Evolutionary conservation across 306 rosid genomes (phyloP).

Genomic region (Corylus avellana): DNA sequence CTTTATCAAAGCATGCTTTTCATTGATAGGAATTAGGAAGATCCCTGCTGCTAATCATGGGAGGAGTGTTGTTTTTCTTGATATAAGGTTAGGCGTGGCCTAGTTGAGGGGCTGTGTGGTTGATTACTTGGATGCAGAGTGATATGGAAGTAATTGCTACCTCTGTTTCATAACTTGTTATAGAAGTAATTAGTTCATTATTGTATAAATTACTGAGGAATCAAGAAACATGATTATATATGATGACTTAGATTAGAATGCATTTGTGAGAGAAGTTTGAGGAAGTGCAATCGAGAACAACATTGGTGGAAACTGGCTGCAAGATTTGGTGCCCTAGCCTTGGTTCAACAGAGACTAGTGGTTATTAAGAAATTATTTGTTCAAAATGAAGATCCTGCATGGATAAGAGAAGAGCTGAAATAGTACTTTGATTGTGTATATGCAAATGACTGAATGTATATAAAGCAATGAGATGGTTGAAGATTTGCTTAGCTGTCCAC

Average conservation of each 20-base stretch:
- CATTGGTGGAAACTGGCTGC: neutral
- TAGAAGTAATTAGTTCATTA: neutral
- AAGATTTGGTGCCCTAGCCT: neutral
- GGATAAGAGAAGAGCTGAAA: neutral
- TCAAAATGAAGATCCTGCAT: neutral
- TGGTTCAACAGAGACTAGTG: neutral
- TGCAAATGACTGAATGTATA: neutral
- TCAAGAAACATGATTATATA: neutral
- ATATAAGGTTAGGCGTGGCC: neutral
- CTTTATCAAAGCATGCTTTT: neutral
- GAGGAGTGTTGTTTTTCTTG: neutral
- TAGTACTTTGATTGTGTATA: neutral
- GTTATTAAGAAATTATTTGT: neutral
- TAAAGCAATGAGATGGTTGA: neutral
- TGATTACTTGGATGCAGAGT: neutral
- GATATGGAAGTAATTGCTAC: neutral
- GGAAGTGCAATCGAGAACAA: neutral
- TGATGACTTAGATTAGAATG: neutral
- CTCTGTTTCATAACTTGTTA: neutral
- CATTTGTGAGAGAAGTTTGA: neutral
- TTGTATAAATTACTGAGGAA: neutral
- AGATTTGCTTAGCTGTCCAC: neutral
- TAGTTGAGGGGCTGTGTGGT: neutral
- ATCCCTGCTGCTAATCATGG: neutral
- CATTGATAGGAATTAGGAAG: neutral